Evolutionary conservation across 1,284 basidiomycete species (phyloP).

Genomic region (Cystobasidium pallidum): DNA sequence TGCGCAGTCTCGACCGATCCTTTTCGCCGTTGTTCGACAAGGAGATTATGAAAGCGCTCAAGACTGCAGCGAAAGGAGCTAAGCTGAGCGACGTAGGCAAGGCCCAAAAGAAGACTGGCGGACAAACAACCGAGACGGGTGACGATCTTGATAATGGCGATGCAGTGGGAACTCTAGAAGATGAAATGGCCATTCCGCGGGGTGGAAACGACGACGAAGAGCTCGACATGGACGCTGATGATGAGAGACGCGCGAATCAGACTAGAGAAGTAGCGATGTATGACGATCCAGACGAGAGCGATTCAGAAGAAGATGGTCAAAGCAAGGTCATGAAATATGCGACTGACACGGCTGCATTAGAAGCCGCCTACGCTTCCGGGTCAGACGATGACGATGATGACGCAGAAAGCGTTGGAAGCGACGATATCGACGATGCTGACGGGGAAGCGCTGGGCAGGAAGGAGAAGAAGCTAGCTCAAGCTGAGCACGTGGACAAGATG

Average conservation of each 20-base stretch:
- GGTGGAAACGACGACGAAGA: constrained; percentile 60
- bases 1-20: constrained; percentile 70
- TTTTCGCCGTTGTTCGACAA: constrained; percentile 85
- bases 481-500: constrained; percentile 54
- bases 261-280: constrained; percentile 49
- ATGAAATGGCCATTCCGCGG: constrained; percentile 48
- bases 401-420: constrained; percentile 43
- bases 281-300: constrained; percentile 58
- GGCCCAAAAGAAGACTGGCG: constrained; percentile 62
- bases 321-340: constrained; percentile 47
- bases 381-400: constrained; percentile 57
- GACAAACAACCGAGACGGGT: constrained; percentile 61
- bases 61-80: constrained; percentile 79
- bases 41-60: constrained; percentile 82
- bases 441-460: constrained; percentile 60
- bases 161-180: constrained; percentile 56
- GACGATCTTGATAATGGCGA: constrained; percentile 43
- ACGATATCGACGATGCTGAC: constrained; percentile 48
- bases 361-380: constrained; percentile 52
- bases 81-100: constrained; percentile 56
- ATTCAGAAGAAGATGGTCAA: constrained; percentile 47
- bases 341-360: constrained; percentile 40
- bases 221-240: constrained; percentile 70
- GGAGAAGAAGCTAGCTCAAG: constrained; percentile 57
- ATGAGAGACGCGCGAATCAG: constrained; percentile 63